Base-by-base conservation (phyloP, 164 flowering plant species). In the Litsea cubeba region DNA sequence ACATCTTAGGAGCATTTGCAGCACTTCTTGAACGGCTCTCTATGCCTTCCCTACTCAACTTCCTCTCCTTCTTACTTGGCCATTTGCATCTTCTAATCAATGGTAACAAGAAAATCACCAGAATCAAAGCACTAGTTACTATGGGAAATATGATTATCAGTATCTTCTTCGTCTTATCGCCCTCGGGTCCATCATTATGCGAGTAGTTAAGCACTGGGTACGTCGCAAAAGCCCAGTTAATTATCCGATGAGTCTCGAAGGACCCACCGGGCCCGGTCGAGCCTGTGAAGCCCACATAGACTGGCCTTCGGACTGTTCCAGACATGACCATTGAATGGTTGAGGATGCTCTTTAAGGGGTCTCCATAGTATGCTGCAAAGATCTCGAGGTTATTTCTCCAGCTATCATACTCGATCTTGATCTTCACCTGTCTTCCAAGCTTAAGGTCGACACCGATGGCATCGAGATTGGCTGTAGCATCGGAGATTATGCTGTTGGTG, bases 241-340 rank as follows among this genome's bases (percentile, higher is more conserved):
- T 72, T 28, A 93, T 76, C 14, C 73, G 68, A 64, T 90, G 92
- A 64, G 64, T 68, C 1, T 88, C 88, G 2, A 88, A 81, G 51
- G 90, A 87, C 14, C 72, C 63, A 40, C 46, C 11, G 2, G 46
- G 46, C 8, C 87, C 90, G 69, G 84, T 88, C 0, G 93, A 88
- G 24, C 87, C 98, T 22, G 93, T 82, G 82, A 93, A 93, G 12
- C 98, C 98, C 0, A 91, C 92, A 71, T 82, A 84, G 94, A 91
- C 89, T 64, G 85, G 84, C 80, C 88, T 93, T 77, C 28, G 71
- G 28, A 51, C 28, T 8, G 40, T 50, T 6, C 17, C 54, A 14
- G 62, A 26, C 51, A 74, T 17, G 71, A 89, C 94, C 20, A 92
- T 73, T 3, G 74, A 77, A 20, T 79, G 69, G 14, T 73, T 78